phyloP scores from a whole-genome alignment of 2,329 filamentous ascomycete genomes.

The Colletotrichum tofieldiae region DNA sequence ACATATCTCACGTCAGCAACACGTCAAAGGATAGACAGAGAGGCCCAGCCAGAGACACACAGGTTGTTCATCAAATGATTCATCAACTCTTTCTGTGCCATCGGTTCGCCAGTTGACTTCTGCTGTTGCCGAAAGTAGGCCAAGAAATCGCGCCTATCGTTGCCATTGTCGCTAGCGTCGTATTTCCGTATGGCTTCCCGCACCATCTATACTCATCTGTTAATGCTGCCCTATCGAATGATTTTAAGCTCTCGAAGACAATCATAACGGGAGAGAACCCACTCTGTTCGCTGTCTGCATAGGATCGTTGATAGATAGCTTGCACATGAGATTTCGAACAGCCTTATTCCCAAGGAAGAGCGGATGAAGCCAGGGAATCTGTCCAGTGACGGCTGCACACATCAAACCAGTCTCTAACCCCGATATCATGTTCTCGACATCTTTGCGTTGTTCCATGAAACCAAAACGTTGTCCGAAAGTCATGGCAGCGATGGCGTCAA shows the following conservation, averaged over 20 bases:
- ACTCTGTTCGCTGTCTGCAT: conserved; percentile 56
- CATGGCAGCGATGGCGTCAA: conserved; percentile 68
- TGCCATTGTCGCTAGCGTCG: neutral
- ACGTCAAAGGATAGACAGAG: too few species aligned
- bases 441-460: conserved; percentile 62
- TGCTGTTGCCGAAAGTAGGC: neutral
- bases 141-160: neutral
- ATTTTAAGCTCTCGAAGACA: neutral
- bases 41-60: neutral
- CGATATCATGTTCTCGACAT: conserved; percentile 60
- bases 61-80: neutral
- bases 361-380: conserved; percentile 58
- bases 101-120: neutral
- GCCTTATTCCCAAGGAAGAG: conserved; percentile 49
- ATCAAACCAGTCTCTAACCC: conserved; percentile 53
- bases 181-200: neutral
- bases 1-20: neutral
- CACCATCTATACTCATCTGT: neutral
- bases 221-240: too few species aligned
- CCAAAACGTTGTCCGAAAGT: conserved; percentile 58
- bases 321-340: conserved; percentile 49
- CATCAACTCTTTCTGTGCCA: neutral
- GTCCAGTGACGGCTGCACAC: conserved; percentile 58
- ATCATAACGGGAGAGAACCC: neutral
- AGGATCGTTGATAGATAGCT: conserved; percentile 68